Base-by-base conservation (phyloP, 108 stramenopile genomes). In the Fragilariopsis cylindrus region DNA sequence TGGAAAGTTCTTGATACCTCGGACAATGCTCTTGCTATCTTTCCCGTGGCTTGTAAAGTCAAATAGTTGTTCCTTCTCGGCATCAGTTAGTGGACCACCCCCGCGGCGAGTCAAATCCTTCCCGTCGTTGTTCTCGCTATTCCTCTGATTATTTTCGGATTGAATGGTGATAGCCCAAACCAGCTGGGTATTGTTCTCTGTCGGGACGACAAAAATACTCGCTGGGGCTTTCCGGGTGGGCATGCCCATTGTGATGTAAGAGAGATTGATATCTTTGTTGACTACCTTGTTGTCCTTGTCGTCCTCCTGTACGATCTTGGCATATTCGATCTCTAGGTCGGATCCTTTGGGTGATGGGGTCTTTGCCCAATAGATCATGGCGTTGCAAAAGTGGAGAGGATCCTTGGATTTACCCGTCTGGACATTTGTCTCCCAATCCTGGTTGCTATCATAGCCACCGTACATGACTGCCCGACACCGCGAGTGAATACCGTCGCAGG, bases 41-140 rank as follows among this genome's bases (percentile, higher is more conserved):
- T 57, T 11, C 41, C 42, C 44, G 41, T 66, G 40, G 41, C 41
- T 40, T 13, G 70, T 21, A 39, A 4, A 67, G 66, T 13, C 74
- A 30, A 78, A 9, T 2, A 71, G 45, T 30, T 63, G 30, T 64
- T 58, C 5, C 78, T 79, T 79, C 19, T 71, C 57, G 18, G 47
- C 46, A 21, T 64, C 78, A 16, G 57, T 40, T 7, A 76, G 39
- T 4, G 64, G 30, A n/a, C 39, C 60, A 12, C 78, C 78, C 4
- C 78, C 78, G 53, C 75, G 78, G 4, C 78, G 55, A 6, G 74
- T 79, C 57, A 76, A 76, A 42, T 79, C 78, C 8, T 45, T 60
- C 57, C 40, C 12, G 8, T 67, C 50, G 19, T 40, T 18, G 6
- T 30, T 18, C 18, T 44, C 6, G n/a, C 49, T 19, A 1, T 13